Evolutionary conservation across 371 early-diverging fungal species (phyloP).

Genomic region (Capillidium heterosporum): DNA sequence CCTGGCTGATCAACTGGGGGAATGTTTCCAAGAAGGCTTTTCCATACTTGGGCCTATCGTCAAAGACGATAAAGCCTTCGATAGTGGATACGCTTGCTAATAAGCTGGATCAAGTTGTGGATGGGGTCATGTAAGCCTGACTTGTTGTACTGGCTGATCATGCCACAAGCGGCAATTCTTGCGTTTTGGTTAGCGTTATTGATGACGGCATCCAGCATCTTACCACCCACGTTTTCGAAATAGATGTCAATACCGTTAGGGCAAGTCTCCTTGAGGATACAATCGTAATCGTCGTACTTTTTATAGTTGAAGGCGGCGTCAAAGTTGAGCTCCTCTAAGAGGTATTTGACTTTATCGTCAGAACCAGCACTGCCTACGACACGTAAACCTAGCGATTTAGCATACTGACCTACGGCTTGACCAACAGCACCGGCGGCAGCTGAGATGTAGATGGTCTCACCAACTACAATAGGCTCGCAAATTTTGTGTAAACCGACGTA

Average conservation of each 20-base stretch:
- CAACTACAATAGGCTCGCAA: slow-evolving; percentile 30
- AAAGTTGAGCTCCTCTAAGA: slow-evolving; percentile 26
- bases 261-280: slow-evolving; percentile 17
- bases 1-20: slow-evolving; percentile 15
- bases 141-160: slow-evolving; percentile 47
- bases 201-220: slow-evolving; percentile 34
- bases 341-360: slow-evolving; percentile 41
- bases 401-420: slow-evolving; percentile 40
- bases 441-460: slow-evolving; percentile 31
- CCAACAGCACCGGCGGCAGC: slow-evolving; percentile 35
- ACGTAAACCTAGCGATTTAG: slow-evolving; percentile 28
- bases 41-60: slow-evolving; percentile 16
- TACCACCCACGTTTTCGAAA: slow-evolving; percentile 52
- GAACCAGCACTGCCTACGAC: slow-evolving; percentile 47
- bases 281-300: slow-evolving; percentile 18
- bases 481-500: slow-evolving; percentile 26
- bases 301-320: slow-evolving; percentile 61
- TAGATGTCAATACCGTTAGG: slow-evolving; percentile 49
- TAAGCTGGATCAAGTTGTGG: slow-evolving; percentile 20
- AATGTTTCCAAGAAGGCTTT: slow-evolving; percentile 23
- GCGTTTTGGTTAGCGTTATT: slow-evolving; percentile 14
- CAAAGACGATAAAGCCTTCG: slow-evolving; percentile 32
- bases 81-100: slow-evolving; percentile 26
- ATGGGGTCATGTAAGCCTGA: slow-evolving; percentile 20
- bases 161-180: slow-evolving; percentile 31